phyloP scores from a whole-genome alignment of 257 asterid genomes.

The Lycium barbarum region DNA sequence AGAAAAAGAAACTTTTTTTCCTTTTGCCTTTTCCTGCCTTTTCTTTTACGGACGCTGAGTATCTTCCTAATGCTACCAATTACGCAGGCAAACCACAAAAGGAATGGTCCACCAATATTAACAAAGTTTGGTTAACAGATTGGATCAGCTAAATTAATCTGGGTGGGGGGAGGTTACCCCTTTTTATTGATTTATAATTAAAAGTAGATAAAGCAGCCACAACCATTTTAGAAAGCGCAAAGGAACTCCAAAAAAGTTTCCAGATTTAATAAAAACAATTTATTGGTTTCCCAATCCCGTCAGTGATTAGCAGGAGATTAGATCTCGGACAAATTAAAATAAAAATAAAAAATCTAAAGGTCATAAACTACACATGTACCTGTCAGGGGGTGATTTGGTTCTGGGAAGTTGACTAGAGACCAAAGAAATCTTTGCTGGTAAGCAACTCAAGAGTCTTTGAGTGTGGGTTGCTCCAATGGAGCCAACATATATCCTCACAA shows the following conservation, averaged over 20 bases:
- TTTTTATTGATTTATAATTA: slow-evolving; percentile 23
- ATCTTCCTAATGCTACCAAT: slow-evolving; percentile 15
- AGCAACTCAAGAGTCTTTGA: slow-evolving; percentile 5
- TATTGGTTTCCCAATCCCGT: background rate
- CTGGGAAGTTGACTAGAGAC: slow-evolving; percentile 12
- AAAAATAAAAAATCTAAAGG: background rate
- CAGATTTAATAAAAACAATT: background rate
- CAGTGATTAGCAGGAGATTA: slow-evolving; percentile 18
- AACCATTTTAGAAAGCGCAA: slow-evolving; percentile 11
- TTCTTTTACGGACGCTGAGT: slow-evolving; percentile 14
- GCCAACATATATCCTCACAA: slow-evolving; percentile 35
- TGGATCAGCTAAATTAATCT: slow-evolving; percentile 27
- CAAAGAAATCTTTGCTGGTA: slow-evolving; percentile 36
- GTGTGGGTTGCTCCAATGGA: background rate
- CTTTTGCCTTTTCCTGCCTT: background rate
- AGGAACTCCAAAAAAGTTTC: background rate
- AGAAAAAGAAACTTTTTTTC: slow-evolving; percentile 29
- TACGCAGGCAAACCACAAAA: slow-evolving; percentile 25
- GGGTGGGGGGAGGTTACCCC: background rate
- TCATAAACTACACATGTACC: no score
- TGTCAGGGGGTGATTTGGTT: slow-evolving; percentile 13
- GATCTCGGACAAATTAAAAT: slow-evolving; percentile 19
- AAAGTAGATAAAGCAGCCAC: slow-evolving; percentile 35
- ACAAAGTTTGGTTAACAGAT: slow-evolving; percentile 25
- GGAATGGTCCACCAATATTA: slow-evolving; percentile 32